These are phyloP conservation scores for Fusarium agapanthi DNA, from an alignment of 2,329 filamentous ascomycete genomes.

Conservation along the genomic window DNA sequence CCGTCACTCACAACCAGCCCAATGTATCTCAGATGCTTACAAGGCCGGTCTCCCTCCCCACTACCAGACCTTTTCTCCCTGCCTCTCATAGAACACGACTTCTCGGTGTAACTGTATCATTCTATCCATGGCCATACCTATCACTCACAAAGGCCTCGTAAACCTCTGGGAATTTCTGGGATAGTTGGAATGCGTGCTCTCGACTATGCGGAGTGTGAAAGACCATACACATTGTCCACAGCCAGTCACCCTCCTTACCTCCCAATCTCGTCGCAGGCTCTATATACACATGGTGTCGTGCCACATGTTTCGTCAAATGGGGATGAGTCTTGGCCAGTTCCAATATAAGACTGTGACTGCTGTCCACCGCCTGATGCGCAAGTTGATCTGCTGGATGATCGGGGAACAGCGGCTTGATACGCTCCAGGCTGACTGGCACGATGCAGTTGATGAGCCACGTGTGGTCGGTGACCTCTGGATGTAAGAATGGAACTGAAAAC, in stretches of 20 bases:
- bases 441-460: background rate
- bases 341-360: background rate
- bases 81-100: background rate
- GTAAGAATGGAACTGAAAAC: background rate
- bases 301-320: background rate
- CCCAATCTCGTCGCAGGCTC: background rate
- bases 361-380: background rate
- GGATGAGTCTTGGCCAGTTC: background rate
- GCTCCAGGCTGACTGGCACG: background rate
- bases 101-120: background rate
- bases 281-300: background rate
- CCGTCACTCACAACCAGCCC: background rate
- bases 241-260: background rate
- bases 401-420: background rate
- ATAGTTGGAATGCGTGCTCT: background rate
- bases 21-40: background rate
- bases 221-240: background rate
- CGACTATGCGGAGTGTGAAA: background rate
- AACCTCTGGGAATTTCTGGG: background rate
- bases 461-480: background rate
- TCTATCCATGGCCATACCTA: background rate
- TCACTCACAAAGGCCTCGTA: background rate
- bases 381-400: background rate
- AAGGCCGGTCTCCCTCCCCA: background rate
- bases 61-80: background rate